Conservation (phyloP, 768 basidiomycete species). For the Paxillus involutus region DNA sequence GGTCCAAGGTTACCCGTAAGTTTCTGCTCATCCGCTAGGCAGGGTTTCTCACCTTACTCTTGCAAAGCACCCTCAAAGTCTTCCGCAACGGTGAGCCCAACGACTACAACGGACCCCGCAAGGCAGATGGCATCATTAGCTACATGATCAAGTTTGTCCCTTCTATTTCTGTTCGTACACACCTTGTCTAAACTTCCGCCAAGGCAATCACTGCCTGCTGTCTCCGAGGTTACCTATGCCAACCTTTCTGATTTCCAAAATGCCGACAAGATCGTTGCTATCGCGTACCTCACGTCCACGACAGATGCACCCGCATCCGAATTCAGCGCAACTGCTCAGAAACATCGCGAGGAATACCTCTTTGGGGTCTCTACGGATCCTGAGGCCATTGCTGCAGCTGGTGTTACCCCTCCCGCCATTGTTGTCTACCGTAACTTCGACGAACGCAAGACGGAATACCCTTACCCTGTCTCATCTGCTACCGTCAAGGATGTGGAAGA, state of each 20-base stretch:
- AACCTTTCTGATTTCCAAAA: constrained; percentile 85
- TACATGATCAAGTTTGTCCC: constrained; percentile 90
- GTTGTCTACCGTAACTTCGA: constrained; percentile 94
- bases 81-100: constrained; percentile 80
- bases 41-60: not conserved
- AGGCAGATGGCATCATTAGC: constrained; percentile 93
- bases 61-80: constrained; percentile 80
- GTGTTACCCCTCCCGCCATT: constrained; percentile 77
- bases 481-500: constrained; percentile 62
- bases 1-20: constrained; percentile 93
- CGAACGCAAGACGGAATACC: constrained; percentile 71
- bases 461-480: constrained; percentile 55
- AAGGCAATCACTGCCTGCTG: constrained; percentile 92
- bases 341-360: constrained; percentile 89
- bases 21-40: constrained; percentile 6
- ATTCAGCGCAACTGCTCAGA: constrained; percentile 80
- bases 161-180: not conserved
- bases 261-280: constrained; percentile 86
- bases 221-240: constrained; percentile 73
- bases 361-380: constrained; percentile 85
- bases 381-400: constrained; percentile 64
- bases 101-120: constrained; percentile 87
- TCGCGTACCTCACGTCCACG: constrained; percentile 80
- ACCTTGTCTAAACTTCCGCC: constrained; percentile 8
- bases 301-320: constrained; percentile 68